Percentiles rank a stretch among this genome's conserved stretches.
Evolutionary conservation across 2,329 filamentous ascomycete genomes (phyloP).

Genomic region (Neopestalotiopsis sp.): DNA sequence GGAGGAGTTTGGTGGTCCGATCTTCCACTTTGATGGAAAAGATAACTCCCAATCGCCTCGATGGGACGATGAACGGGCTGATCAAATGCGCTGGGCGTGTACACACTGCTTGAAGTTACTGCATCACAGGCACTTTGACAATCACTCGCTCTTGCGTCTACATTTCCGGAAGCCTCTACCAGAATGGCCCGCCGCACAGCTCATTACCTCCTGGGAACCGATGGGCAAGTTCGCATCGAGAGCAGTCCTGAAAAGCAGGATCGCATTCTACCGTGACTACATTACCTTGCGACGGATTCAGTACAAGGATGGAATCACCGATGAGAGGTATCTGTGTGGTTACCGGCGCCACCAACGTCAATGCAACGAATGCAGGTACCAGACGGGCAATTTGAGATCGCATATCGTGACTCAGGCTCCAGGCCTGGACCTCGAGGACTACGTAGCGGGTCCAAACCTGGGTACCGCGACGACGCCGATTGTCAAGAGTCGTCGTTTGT

Average conservation of each 20-base stretch:
- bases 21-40: background rate
- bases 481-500: slow-evolving; percentile 15
- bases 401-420: background rate
- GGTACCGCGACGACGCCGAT: slow-evolving; percentile 9
- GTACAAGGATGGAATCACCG: slow-evolving; percentile 11
- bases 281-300: background rate
- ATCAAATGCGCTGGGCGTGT: slow-evolving; percentile 22
- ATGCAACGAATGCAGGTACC: slow-evolving; percentile 24
- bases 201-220: slow-evolving; percentile 19
- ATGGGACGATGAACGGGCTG: slow-evolving; percentile 14
- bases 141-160: slow-evolving; percentile 23
- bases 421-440: background rate
- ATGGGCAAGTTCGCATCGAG: background rate
- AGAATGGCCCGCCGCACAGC: slow-evolving; percentile 6
- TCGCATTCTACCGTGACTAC: background rate
- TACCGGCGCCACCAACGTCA: slow-evolving; percentile 20
- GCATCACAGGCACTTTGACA: slow-evolving; percentile 22
- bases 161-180: slow-evolving; percentile 22
- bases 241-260: slow-evolving; percentile 8
- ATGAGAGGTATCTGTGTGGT: slow-evolving; percentile 16
- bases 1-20: slow-evolving; percentile 18
- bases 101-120: slow-evolving; percentile 22
- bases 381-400: slow-evolving; percentile 12
- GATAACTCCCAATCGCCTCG: slow-evolving; percentile 16
- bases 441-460: slow-evolving; percentile 1